Base-by-base conservation (phyloP, 2,329 filamentous ascomycete species). In the Arthrobotrys entomopaga region DNA sequence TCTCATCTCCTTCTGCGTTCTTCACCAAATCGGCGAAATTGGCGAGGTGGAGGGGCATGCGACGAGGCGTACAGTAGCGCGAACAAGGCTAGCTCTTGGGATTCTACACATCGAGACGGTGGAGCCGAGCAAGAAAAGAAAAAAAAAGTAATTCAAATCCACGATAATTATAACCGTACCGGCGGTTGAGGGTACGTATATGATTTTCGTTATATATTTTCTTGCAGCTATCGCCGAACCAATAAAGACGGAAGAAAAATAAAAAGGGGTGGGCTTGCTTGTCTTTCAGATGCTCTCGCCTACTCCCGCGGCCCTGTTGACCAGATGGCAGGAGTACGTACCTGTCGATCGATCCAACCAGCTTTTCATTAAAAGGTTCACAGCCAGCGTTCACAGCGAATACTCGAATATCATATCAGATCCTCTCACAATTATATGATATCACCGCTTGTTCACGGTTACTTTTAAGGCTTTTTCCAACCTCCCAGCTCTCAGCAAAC, bases 31-130 rank as follows among this genome's bases (percentile, higher is more conserved):
- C 60, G 67, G 60, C 54, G 66, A 71, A 71, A 65, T 71, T 71
- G 66, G 66, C 66, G 66, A 71, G 56, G 57, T 50, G 67, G 67
- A 53, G 61, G 46, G 43, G 50, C 65, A 53, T 71, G 59, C 52
- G 59, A 64, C 53, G 53, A 46, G 53, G 58, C 58, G 59, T 65
- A 42, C 52, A 26, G 54, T 59, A 72, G 54, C 67, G 67, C 54
- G 54, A 49, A n/a, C 29, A 10, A 34, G 29, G 29, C 29, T 34
- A 34, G 29, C 38, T 46, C 38, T 19, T 50, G 46, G 29, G 22
- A 52, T 40, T 20, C 48, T 50, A 29, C 65, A 56, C 64, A 67
- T 67, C 29, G 15, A 69, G 65, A 52, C 61, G 65, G 48, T 56
- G 56, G 48, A 69, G 56, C 65, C 65, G 65, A 69, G 56, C 48